Base-by-base conservation (phyloP, 2,329 filamentous ascomycete genomes). In the Sclerotinia subarctica region DNA sequence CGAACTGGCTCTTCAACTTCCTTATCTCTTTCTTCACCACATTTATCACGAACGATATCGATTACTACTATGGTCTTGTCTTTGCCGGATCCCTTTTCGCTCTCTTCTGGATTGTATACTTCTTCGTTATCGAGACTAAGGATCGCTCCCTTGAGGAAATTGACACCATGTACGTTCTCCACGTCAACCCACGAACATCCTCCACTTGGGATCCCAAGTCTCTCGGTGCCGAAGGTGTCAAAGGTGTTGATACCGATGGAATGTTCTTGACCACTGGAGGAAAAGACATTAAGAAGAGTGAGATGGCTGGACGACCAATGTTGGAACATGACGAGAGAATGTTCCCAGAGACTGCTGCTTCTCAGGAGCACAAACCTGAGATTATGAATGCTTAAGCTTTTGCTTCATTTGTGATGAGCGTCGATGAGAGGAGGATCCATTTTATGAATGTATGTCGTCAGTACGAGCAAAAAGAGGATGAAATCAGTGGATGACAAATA, bases 121-220 rank as follows among this genome's bases (percentile, higher is more conserved):
- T 94, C 79, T 93, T 93, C 77, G 85, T 93, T 64, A 87, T 90
- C 67, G 91, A 94, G 77, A 88, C 86, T 57, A 88, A 91, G 75
- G 90, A 89, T 64, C 85, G 90, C 7, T 88, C 86, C 0, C 82
- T 94, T 1, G 91, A 94, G 79, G 90, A 94, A 77, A 90, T 94
- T 67, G 91, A 94, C 74, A 88, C 85, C 68, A 92, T 92, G 90
- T 94, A 94, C 76, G 81, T 84, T 24, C 74, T 80, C 51, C 77
- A 76, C 53, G 82, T 85, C 72, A 83, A 83, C 73, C 82, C 84
- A 29, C 64, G 68, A 24, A 74, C 76, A 38, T 77, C 73, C 3
- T 76, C 76, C 11, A 76, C 63, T 26, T 79, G 78, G 74, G 70
- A 68, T 2, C 62, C 69, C 4, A 60, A 42, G 6, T 52, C 69